Conservation (phyloP, 805 yeast species). For the Saccharomycopsis lassenensis region DNA sequence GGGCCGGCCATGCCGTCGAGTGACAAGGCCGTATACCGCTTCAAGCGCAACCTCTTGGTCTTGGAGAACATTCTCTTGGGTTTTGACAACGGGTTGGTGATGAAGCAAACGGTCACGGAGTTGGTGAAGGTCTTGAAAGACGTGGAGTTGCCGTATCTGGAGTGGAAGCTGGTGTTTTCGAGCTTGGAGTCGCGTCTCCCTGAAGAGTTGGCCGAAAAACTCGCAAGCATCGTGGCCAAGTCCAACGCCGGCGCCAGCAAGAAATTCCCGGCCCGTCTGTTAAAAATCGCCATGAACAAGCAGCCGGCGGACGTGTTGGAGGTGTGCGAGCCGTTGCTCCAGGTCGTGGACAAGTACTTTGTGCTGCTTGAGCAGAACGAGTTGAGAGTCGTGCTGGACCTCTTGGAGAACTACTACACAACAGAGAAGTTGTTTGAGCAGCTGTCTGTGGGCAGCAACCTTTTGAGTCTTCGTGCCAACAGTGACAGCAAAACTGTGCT, state of each 20-base stretch:
- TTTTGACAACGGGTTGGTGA: slow-evolving; percentile 88
- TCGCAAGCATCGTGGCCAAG: slow-evolving; percentile 58
- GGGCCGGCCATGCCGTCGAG: slow-evolving; percentile 82
- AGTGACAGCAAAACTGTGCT: slow-evolving; percentile 61
- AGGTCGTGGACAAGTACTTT: slow-evolving; percentile 57
- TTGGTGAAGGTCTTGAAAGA: slow-evolving; percentile 65
- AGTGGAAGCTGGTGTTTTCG: slow-evolving; percentile 78
- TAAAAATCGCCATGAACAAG: slow-evolving; percentile 50
- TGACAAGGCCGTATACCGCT: slow-evolving; percentile 71
- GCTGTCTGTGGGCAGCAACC: slow-evolving; percentile 57
- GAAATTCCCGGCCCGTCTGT: slow-evolving; percentile 82
- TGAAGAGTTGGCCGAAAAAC: slow-evolving; percentile 54
- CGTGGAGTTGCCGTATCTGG: slow-evolving; percentile 81
- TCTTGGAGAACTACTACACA: slow-evolving; percentile 62
- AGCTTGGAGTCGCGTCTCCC: slow-evolving; percentile 92
- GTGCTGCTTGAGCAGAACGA: slow-evolving; percentile 81
- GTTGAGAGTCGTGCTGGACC: slow-evolving; percentile 55
- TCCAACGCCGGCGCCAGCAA: slow-evolving; percentile 30
- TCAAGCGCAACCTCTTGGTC: slow-evolving; percentile 44
- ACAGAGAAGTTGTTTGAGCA: slow-evolving; percentile 77
- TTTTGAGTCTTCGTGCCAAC: slow-evolving; percentile 74
- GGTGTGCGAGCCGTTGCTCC: slow-evolving; percentile 62
- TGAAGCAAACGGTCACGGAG: slow-evolving; percentile 71
- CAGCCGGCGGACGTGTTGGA: slow-evolving; percentile 43
- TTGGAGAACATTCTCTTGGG: slow-evolving; percentile 78